phyloP scores from a whole-genome alignment of 371 early-diverging fungal genomes.

The Homolaphlyctis polyrhiza region DNA sequence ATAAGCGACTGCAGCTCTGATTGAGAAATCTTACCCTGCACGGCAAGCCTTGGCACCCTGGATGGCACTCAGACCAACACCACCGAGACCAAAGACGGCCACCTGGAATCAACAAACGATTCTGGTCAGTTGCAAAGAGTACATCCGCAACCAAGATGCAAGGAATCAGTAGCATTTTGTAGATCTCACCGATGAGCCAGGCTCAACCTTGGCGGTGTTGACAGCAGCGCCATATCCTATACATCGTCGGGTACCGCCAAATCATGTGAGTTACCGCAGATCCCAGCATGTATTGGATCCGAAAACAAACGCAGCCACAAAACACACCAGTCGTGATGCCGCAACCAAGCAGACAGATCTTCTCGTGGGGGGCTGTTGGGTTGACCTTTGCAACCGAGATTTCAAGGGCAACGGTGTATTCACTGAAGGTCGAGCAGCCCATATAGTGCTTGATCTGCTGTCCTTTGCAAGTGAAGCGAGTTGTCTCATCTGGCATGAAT shows the following conservation, averaged over 20 bases:
- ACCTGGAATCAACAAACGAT: no score
- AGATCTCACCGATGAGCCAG: conserved; percentile 54
- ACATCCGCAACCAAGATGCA: conserved; percentile 1
- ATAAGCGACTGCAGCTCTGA: neutral
- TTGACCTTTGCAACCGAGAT: conserved; percentile 88
- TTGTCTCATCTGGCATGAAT: conserved; percentile 90
- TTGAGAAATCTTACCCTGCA: conserved; percentile 38
- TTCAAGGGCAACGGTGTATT: conserved; percentile 91
- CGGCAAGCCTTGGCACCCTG: conserved; percentile 76
- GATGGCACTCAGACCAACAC: conserved; percentile 86
- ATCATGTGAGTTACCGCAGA: no score
- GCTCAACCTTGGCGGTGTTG: conserved; percentile 83
- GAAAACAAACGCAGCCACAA: no score
- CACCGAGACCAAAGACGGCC: conserved; percentile 95
- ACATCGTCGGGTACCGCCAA: no score
- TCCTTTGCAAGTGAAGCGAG: conserved; percentile 91
- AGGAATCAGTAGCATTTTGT: no score
- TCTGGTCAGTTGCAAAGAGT: neutral
- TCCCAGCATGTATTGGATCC: no score
- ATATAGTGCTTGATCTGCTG: conserved; percentile 87
- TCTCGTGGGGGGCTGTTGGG: conserved; percentile 73
- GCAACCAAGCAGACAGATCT: conserved; percentile 86
- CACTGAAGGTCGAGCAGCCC: conserved; percentile 94
- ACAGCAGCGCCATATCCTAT: conserved; percentile 95
- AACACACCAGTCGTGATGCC: conserved; percentile 94